phyloP scores from a whole-genome alignment of 2,329 filamentous ascomycete genomes.

The Pyrenochaeta sp. region DNA sequence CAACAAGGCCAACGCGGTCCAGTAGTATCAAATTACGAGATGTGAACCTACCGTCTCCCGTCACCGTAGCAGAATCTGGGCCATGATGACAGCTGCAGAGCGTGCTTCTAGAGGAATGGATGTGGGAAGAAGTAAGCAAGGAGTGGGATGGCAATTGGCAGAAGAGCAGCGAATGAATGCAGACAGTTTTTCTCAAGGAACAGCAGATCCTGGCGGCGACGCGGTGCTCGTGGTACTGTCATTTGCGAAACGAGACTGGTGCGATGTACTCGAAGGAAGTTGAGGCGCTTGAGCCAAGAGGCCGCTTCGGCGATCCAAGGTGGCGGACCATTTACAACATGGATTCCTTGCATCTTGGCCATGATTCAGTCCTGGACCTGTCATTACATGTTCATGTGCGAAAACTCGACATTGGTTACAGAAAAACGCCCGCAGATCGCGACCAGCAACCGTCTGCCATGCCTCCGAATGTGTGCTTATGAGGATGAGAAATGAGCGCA shows the following conservation, averaged over 20 bases:
- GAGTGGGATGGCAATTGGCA: constrained; percentile 25
- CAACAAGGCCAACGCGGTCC: constrained; percentile 24
- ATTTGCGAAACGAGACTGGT: constrained; percentile 41
- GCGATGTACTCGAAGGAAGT: constrained; percentile 27
- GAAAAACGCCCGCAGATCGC: background rate
- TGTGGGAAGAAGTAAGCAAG: constrained; percentile 28
- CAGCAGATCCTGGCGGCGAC: constrained; percentile 27
- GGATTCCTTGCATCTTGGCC: constrained; percentile 19
- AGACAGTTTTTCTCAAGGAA: constrained; percentile 18
- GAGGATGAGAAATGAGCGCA: constrained; percentile 9
- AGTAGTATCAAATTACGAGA: constrained; percentile 35
- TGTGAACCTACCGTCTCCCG: constrained; percentile 40
- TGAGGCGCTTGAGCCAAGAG: constrained; percentile 30
- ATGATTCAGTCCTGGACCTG: constrained; percentile 7
- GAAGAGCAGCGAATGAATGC: constrained; percentile 26
- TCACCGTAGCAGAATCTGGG: constrained; percentile 32
- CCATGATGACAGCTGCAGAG: constrained; percentile 45
- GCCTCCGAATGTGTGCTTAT: background rate
- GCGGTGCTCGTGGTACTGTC: constrained; percentile 44
- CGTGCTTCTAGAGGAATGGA: constrained; percentile 28
- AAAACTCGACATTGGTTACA: background rate
- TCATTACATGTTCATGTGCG: constrained; percentile 8
- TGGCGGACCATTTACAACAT: constrained; percentile 27
- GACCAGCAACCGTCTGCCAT: background rate
- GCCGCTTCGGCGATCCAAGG: constrained; percentile 33